Base-by-base conservation (phyloP, 2,329 filamentous ascomycete genomes). In the Leptographium procerum region DNA sequence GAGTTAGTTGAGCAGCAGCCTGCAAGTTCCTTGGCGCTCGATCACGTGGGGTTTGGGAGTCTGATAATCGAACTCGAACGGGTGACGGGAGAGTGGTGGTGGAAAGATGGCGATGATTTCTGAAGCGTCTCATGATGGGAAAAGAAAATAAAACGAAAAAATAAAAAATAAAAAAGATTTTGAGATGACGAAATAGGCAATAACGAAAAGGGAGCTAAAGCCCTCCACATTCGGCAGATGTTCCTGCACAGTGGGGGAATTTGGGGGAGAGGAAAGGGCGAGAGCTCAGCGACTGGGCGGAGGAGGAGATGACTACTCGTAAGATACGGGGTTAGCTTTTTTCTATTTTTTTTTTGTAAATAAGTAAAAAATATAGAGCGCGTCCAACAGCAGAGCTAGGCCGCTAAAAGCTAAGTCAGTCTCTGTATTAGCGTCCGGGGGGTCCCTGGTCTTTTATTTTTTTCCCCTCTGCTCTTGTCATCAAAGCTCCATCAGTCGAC, bases 161-260 rank as follows among this genome's bases (percentile, higher is more conserved):
- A n/a, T 11, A 13, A 24, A 29, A 16, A 55, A 13, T 45, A 14
- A 19, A 51, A 33, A 34, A 52, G 19, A 16, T 33, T 29, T 16
- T 6, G 3, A 22, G n/a, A 56, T 56, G 47, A 45, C 45, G 43
- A 53, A 56, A 48, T 36, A 40, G 47, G 53, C 36, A 48, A 22
- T 47, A 28, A 53, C 29, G 31, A 36, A 33, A 22, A 43, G 48
- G 55, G 50, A 57, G 54, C 59, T 45, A 56, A 57, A 53, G 57
- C 19, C 51, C 54, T 55, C 59, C 53, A 24, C 50, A 60, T 31
- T 54, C 57, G 53, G 57, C 45, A 55, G 33, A 16, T 55, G 43
- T 11, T 34, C 13, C 29, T 26, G 26, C 33, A 22, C 31, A n/a
- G 28, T 34, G 57, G 19, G 51, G 40, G 36, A 31, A 5, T 5